A percentile compares a stretch with the other conserved stretches of the same genome.
Evolutionary conservation across 306 rosid species (phyloP).

Genomic region (Pachyrhizus erosus): DNA sequence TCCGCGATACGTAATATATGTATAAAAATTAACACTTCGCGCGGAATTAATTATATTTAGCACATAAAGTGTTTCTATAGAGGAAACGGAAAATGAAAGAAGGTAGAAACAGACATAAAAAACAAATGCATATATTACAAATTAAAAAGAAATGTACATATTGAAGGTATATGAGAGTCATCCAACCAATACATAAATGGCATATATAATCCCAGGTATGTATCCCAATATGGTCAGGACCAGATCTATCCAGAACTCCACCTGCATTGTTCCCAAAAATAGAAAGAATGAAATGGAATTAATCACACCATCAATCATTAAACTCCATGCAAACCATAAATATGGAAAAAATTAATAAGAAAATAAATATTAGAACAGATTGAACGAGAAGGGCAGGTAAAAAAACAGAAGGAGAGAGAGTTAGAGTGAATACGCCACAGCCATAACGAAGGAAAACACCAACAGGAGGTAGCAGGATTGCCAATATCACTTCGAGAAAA

Average conservation of each 20-base stretch:
- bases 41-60: no score
- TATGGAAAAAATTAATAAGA: neutral
- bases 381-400: no score
- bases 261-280: slow-evolving; percentile 49
- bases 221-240: slow-evolving; percentile 68
- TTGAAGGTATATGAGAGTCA: slow-evolving; percentile 11
- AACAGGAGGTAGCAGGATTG: slow-evolving; percentile 71
- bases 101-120: neutral
- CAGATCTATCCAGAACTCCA: slow-evolving; percentile 73
- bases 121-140: neutral
- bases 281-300: neutral
- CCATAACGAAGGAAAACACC: slow-evolving; percentile 81
- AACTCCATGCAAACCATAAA: neutral
- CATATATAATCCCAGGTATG: slow-evolving; percentile 76
- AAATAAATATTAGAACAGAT: neutral
- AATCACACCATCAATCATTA: neutral
- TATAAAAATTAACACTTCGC: no score
- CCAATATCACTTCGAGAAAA: slow-evolving; percentile 65
- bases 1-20: no score
- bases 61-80: no score
- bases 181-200: slow-evolving; percentile 66
- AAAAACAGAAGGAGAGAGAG: neutral
- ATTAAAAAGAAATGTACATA: neutral
- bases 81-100: neutral
- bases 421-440: slow-evolving; percentile 51